These are phyloP conservation scores for Solanum paucissectum DNA, from an alignment of 257 asterid genomes.

Conservation along the genomic window DNA sequence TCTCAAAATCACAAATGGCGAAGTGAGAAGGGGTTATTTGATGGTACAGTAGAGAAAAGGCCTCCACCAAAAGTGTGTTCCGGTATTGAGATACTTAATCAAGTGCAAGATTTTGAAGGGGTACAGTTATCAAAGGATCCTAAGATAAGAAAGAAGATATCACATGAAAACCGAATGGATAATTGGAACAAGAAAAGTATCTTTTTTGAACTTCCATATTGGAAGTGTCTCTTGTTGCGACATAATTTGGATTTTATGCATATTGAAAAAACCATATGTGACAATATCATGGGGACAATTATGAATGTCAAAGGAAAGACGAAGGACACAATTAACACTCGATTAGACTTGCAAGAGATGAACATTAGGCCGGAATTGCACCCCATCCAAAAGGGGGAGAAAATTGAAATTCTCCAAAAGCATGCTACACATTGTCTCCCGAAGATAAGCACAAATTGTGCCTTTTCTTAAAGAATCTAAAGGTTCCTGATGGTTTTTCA, in stretches of 20 bases:
- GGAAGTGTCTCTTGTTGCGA: background rate
- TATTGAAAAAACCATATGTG: too few relatives aligned
- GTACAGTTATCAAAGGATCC: background rate
- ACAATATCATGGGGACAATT: background rate
- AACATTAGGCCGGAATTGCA: too few relatives aligned
- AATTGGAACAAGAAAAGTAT: background rate
- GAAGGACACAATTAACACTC: background rate
- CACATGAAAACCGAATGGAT: background rate
- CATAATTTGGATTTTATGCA: too few relatives aligned
- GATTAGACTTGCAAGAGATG: background rate
- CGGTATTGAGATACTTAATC: background rate
- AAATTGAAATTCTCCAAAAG: background rate
- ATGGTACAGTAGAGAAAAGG: background rate
- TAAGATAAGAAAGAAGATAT: background rate
- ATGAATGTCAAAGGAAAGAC: background rate
- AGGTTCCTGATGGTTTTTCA: background rate
- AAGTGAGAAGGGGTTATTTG: background rate
- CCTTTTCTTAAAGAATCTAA: too few relatives aligned
- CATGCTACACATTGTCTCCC: background rate
- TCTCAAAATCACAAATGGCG: background rate
- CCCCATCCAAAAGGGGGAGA: background rate
- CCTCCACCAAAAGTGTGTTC: background rate
- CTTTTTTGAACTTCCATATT: background rate
- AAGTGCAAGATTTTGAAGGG: background rate
- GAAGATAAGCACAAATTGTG: background rate